These are phyloP conservation scores for Zymoseptoria passerinii DNA, from an alignment of 2,329 filamentous ascomycete species.

Conservation along the genomic window DNA sequence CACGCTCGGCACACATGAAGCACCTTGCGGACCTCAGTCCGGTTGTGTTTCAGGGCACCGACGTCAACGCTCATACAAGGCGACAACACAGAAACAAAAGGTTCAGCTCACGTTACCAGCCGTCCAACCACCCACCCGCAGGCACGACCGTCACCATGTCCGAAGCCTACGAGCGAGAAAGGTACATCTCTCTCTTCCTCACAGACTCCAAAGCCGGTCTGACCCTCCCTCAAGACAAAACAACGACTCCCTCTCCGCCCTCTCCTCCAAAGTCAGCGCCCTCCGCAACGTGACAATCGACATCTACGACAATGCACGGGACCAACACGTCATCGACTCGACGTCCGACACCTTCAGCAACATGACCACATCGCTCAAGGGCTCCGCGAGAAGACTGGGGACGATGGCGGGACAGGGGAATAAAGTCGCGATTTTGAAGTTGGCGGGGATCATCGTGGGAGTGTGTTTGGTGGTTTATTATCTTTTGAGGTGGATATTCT, in stretches of 20 bases:
- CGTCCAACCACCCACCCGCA: conserved; percentile 1
- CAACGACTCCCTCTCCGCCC: conserved; percentile 85
- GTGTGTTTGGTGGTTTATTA: conserved; percentile 70
- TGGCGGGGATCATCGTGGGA: conserved; percentile 73
- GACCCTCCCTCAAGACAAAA: conserved; percentile 57
- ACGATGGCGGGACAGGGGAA: conserved; percentile 89
- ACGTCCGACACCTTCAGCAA: conserved; percentile 86
- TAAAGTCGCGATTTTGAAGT: conserved; percentile 81
- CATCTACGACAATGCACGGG: conserved; percentile 92
- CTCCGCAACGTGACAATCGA: conserved; percentile 91
- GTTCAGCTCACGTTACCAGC: conserved; percentile 1
- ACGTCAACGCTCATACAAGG: background rate
- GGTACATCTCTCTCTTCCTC: conserved; percentile 34
- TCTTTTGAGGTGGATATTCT: conserved; percentile 35
- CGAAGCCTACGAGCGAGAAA: conserved; percentile 51
- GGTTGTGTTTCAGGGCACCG: background rate
- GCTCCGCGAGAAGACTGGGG: conserved; percentile 70
- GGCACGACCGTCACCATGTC: conserved; percentile 42
- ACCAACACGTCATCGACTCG: conserved; percentile 79
- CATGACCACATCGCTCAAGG: conserved; percentile 74
- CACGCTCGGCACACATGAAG: background rate
- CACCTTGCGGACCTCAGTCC: background rate
- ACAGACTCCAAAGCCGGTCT: conserved; percentile 1
- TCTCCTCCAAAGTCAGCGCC: conserved; percentile 82
- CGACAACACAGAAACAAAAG: background rate